Evolutionary conservation across 345 rosid genomes (phyloP), one percentile per base, ranked within the genome.

Genomic region (Garcia nutans): DNA sequence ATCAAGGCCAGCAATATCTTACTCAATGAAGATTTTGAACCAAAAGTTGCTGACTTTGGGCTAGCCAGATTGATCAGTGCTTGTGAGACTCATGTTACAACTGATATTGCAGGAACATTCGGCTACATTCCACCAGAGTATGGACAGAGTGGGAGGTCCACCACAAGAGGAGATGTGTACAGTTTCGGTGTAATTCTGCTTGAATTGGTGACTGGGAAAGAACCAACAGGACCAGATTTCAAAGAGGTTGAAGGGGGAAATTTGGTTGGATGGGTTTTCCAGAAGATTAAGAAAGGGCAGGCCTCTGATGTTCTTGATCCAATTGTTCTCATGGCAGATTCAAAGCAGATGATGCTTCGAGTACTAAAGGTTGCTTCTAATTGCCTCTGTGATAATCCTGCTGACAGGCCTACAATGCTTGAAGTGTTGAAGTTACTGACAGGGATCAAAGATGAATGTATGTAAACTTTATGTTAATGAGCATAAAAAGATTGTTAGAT

Each of bases 91-190:
- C 98, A 93, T 71, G 97, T 93, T 10, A 96, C 93, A 58, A 91
- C 98, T 0, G 91, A 92, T 24, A 87, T 93, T 0, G 99, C 98
- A 0, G 99, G 99, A 31, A 91, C 97, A 5, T 85, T 91, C 0
- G 98, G 97, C 19, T 96, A 96, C 81, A 92, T 96, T 44, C 99
- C 99, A 1, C 97, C 98, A 0, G 99, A 93, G 82, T 96, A 93
- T 13, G 98, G 96, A 11, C 99, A 96, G 86, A 89, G 97, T 11
- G 89, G 91, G 8, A 80, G 93, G 80, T 92, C 92, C 4, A 92
- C 98, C 0, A 79, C 87, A 2, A 89, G 82, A 63, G 99, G 98
- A 7, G 99, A 96, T 73, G 99, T 96, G 24, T 96, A 90, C 44
- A 93, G 98, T 80, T 91, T 91, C 26, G 99, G 98, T 2, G 99